Base-by-base conservation (phyloP, 1,139 yeast genomes). In the Pichia sp. region DNA sequence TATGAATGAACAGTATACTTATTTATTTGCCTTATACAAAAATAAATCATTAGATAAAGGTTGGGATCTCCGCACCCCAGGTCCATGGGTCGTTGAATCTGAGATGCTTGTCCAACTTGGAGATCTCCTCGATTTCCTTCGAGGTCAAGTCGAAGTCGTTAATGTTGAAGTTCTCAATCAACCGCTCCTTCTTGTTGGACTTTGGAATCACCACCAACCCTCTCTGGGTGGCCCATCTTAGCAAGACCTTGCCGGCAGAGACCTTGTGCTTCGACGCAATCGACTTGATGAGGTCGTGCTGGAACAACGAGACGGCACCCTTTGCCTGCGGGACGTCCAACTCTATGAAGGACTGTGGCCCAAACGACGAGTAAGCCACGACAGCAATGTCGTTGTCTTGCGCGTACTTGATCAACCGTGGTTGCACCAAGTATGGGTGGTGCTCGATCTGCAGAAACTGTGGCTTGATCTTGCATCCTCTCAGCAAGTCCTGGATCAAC, bases 381-480 rank as follows among this genome's bases (percentile, higher is more conserved):
- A 90, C 77, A 57, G 83, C 85, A 66, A 90, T 81, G 49, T 80
- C 84, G 62, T 80, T 72, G 46, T 72, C 65, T 69, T 87, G 81
- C 59, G 80, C 87, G 66, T 73, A 87, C 63, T 84, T 78, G 59
- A 89, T 71, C 68, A 89, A 76, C 62, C 76, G 76, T 57, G 80
- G 80, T 74, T 90, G 97, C 62, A 87, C 88, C 70, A 90, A 78
- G 76, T 88, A 90, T 62, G 97, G 96, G 71, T 90, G 97, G 73
- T 87, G 93, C 75, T 90, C 97, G 68, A 90, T 87, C 73, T 90
- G 97, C 64, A 87, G 78, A 54, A 81, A 90, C 53, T 87, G 87
- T 51, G 97, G 97, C 64, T 76, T 80, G 67, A 89, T 82, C 63
- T 75, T 80, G 61, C 87, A 85, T 58, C 83, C 82, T 68, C 90